Evolutionary conservation across 1,139 yeast genomes (phyloP), one percentile per base, ranked within the genome.

Genomic region (Pichia sp.): DNA sequence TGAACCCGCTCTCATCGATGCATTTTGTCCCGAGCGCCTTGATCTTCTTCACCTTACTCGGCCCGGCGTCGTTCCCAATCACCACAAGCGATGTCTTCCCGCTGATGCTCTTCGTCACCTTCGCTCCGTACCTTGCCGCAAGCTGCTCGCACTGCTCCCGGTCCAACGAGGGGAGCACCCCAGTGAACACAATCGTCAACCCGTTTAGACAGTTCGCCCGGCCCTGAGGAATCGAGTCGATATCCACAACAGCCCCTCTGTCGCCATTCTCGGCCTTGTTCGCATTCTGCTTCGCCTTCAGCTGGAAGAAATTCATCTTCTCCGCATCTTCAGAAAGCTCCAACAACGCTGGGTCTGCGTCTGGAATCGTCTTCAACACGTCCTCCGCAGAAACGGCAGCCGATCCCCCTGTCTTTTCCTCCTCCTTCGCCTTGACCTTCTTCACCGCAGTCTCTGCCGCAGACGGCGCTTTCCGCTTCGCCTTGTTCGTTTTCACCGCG

Each of bases 21-120:
- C 95, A 88, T 67, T 91, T 91, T 50, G 88, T 80, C 10, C 80
- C 78, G 58, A 84, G 72, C 51, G 81, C 78, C 61, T 80, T 84
- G 61, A 95, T 93, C 63, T 85, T 88, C 60, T 82, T 81, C 47
- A 93, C 82, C 68, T 93, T 93, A n/a, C 90, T 83, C 1, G 99
- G 98, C 0, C 99, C 99, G 1, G 99, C 99, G 60, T 93, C 97
- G 48, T 80, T 89, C 6, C 99, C 99, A 30, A 95, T 75, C 2
- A 93, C 97, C 5, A 93, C 96, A 46, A 90, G 75, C 37, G 89
- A 81, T 0, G 99, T 95, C 63, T 85, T 87, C 21, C 89, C 83
- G 50, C 95, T 87, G 30, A 93, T 86, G 0, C 96, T 80, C 58
- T 88, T 82, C 2, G 96, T 88, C 12, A 91, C 96, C 62, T 85